Base-by-base conservation (phyloP, 805 yeast species). In the Cyberlindnera amylophila region DNA sequence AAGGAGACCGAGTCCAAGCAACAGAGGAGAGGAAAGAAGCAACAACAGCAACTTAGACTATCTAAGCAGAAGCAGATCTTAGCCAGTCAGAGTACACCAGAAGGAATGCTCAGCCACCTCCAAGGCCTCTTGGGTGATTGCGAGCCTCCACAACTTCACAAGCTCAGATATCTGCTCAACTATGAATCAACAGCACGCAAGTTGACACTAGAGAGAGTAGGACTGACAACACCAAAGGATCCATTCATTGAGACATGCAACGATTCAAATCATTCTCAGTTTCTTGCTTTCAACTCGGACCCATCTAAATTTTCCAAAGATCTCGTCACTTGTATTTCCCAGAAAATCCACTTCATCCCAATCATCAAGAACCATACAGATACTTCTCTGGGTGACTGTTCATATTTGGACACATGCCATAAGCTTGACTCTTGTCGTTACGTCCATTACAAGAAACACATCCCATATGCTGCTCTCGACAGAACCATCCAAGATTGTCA, bases 361-460 rank as follows among this genome's bases (percentile, higher is more conserved):
- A 64, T 75, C 24, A 62, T 76, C 24, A 77, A 75, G 45, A 54
- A 64, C 13, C 81, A 77, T 43, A 88, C 96, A 0, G 97, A 91
- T 54, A 41, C 65, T 2, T 64, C 71, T 14, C 60, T 87, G 7
- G 97, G 96, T 1, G 97, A 90, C 62, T 90, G 98, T 59, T 89
- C 96, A 9, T 90, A 90, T 58, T 70, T 90, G 45, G 97, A 90
- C 58, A 89, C 97, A 1, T 90, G 98, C 58, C 96, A 86, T 65
- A 88, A 88, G 62, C 74, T 86, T 59, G 78, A 77, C 46, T 69
- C 79, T 9, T 90, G 97, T 62, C 70, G 93, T 18, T 90, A 85
- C 58, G 70, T 87, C 29, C 98, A 90, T 63, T 90, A 90, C 58
- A 65, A 72, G 42, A 70, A 64, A 45, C 67, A 65, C 44, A 44